Conservation (phyloP, 768 basidiomycete species). For the Tricholoma matsutake region DNA sequence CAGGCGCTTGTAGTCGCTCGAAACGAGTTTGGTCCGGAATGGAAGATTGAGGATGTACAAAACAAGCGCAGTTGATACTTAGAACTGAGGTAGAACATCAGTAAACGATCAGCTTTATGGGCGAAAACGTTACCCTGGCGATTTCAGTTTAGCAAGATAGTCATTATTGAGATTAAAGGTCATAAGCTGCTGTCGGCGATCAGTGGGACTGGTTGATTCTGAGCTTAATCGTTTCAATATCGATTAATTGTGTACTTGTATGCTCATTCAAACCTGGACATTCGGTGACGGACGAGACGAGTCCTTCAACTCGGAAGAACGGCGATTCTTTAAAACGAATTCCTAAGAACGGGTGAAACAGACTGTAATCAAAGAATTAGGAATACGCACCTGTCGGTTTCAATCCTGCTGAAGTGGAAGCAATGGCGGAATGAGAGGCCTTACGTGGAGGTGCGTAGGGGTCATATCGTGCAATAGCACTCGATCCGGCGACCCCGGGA, state of each 20-base stretch:
- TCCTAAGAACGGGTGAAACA: constrained; percentile 33
- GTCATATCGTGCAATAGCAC: constrained; percentile 51
- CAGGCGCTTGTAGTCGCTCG: constrained; percentile 52
- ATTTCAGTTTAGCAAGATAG: constrained; percentile 57
- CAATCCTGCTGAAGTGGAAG: constrained; percentile 29
- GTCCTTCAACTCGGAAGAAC: constrained; percentile 67
- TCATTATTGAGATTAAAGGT: constrained; percentile 66
- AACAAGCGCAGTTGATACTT: constrained; percentile 83
- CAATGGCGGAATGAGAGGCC: constrained; percentile 32
- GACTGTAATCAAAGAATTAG: not conserved
- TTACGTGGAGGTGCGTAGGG: constrained; percentile 62
- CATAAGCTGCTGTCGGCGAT: constrained; percentile 64
- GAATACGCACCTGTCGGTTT: constrained; percentile 29
- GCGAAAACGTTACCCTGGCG: constrained; percentile 44
- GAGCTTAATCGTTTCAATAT: constrained; percentile 5
- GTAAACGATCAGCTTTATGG: constrained; percentile 6
- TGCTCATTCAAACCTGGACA: constrained; percentile 66
- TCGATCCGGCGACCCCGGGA: constrained; percentile 27
- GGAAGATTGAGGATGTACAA: constrained; percentile 83
- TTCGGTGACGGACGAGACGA: constrained; percentile 62
- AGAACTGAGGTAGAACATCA: constrained; percentile 35
- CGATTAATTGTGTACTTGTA: not conserved
- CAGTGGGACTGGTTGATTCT: constrained; percentile 80
- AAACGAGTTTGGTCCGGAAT: constrained; percentile 51
- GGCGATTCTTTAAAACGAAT: constrained; percentile 81